Percentiles rank a stretch among this genome's conserved stretches.
Evolutionary conservation across 139 green algal genomes (phyloP).

Genomic region (Chlamydomonas schloesseri): DNA sequence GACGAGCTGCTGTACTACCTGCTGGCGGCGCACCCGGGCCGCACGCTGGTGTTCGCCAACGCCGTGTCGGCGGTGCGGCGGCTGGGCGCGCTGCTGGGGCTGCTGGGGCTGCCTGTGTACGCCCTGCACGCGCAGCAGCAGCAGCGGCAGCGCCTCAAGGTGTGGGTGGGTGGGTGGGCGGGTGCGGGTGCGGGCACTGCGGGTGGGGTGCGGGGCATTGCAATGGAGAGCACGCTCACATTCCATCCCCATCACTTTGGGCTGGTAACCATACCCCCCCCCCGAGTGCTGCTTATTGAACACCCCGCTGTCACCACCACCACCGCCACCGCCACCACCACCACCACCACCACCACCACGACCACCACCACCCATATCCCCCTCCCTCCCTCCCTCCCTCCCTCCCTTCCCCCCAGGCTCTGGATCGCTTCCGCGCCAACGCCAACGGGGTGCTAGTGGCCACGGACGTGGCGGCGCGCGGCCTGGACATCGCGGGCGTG

Average conservation of each 20-base stretch:
- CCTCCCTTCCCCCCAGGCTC: conserved; percentile 47
- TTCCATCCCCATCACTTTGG: no score
- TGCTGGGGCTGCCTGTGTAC: conserved; percentile 80
- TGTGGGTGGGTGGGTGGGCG: not conserved
- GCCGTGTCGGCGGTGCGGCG: conserved; percentile 74
- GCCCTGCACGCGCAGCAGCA: conserved; percentile 92
- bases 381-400: not conserved
- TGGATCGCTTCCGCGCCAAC: conserved; percentile 91
- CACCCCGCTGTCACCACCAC: no score
- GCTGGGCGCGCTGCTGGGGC: conserved; percentile 85
- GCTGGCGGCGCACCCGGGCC: conserved; percentile 82
- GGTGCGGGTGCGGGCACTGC: no score
- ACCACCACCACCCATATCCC: not conserved
- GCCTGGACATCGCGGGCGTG: conserved; percentile 90
- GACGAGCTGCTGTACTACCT: conserved; percentile 88
- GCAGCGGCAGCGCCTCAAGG: conserved; percentile 94
- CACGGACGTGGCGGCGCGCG: conserved; percentile 96
- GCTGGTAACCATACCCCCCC: no score
- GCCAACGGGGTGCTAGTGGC: conserved; percentile 89
- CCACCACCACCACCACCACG: no score
- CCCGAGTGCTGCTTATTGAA: not conserved
- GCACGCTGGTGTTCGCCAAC: conserved; percentile 96
- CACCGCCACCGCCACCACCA: no score
- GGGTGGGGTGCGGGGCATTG: no score
- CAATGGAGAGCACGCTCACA: no score